Conservation (phyloP, 2,329 filamentous ascomycete species). For the Diaporthe capsici region DNA sequence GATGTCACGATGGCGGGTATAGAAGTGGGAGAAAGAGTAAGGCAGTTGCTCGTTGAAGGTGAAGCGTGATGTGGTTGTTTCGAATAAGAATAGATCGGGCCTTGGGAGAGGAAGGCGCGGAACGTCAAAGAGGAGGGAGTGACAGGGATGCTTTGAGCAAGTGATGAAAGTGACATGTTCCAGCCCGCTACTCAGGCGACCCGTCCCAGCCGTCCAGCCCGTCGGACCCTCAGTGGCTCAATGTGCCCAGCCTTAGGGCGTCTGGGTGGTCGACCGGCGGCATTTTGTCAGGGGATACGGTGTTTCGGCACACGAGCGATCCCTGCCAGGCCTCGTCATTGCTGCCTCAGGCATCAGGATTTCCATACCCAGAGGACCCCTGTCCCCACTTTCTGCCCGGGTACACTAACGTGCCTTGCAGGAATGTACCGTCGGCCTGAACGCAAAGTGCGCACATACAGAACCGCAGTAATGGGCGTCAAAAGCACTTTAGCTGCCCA, state of each 20-base stretch:
- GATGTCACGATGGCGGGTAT: neutral
- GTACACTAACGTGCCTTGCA: neutral
- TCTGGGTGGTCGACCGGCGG: neutral
- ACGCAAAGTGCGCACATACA: neutral
- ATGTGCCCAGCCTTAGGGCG: conserved; percentile 3
- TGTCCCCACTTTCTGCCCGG: neutral
- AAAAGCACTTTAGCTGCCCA: neutral
- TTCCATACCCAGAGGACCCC: neutral
- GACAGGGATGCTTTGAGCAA: conserved; percentile 21
- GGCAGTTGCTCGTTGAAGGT: neutral
- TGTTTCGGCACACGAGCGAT: conserved; percentile 26
- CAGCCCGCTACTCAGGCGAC: conserved; percentile 25
- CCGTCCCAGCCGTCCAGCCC: neutral
- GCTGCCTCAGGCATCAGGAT: conserved; percentile 10
- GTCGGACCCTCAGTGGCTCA: neutral
- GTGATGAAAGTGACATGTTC: conserved; percentile 29
- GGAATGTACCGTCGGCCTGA: neutral
- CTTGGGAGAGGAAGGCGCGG: conserved; percentile 6
- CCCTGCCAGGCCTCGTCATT: conserved; percentile 21
- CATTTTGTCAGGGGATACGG: conserved; percentile 5
- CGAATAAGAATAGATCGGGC: conserved; percentile 28
- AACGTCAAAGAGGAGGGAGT: conserved; percentile 18
- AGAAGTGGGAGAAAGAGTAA: neutral
- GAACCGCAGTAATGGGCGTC: neutral
- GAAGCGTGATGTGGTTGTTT: conserved; percentile 23